phyloP scores from a whole-genome alignment of 2,329 filamentous ascomycete genomes.

The Basipetospora chlamydospora region DNA sequence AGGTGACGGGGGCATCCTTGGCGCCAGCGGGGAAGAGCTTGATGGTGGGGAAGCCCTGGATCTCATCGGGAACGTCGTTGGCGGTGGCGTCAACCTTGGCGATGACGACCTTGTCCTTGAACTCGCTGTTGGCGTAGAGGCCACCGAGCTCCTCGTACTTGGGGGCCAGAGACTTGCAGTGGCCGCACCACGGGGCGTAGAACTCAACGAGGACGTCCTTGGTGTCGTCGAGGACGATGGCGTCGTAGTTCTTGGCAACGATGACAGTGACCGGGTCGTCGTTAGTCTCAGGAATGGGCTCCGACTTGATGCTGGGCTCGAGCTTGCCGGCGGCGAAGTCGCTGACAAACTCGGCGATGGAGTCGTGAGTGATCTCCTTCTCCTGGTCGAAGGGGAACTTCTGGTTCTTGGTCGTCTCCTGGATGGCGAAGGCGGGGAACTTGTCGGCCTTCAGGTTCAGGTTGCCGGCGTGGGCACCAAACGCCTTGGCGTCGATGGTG shows the following conservation, averaged over 20 bases:
- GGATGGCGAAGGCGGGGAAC: slow-evolving; percentile 96
- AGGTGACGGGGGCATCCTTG: slow-evolving; percentile 76
- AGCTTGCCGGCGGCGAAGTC: slow-evolving; percentile 78
- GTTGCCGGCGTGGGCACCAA: slow-evolving; percentile 90
- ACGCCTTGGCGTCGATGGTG: slow-evolving; percentile 87
- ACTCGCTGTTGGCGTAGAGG: slow-evolving; percentile 63
- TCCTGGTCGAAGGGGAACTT: slow-evolving; percentile 91
- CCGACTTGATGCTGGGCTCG: slow-evolving; percentile 94
- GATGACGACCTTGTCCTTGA: slow-evolving; percentile 73
- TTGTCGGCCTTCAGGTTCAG: slow-evolving; percentile 91
- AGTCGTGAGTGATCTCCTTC: slow-evolving; percentile 56
- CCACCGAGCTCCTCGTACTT: slow-evolving; percentile 87
- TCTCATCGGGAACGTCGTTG: slow-evolving; percentile 95
- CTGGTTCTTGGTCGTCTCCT: slow-evolving; percentile 86
- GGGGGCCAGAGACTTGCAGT: slow-evolving; percentile 97
- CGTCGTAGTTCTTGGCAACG: slow-evolving; percentile 86
- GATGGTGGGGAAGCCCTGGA: slow-evolving; percentile 97
- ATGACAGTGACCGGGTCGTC: slow-evolving; percentile 78
- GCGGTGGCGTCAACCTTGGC: slow-evolving; percentile 94
- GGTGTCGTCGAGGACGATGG: slow-evolving; percentile 78
- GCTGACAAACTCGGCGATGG: slow-evolving; percentile 70
- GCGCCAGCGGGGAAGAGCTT: slow-evolving; percentile 88
- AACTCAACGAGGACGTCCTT: slow-evolving; percentile 98
- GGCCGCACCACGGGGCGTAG: slow-evolving; percentile 98
- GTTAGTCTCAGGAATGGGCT: slow-evolving; percentile 87